Evolutionary conservation across 805 yeast genomes (phyloP).

Genomic region (Saccharomyces jurei): DNA sequence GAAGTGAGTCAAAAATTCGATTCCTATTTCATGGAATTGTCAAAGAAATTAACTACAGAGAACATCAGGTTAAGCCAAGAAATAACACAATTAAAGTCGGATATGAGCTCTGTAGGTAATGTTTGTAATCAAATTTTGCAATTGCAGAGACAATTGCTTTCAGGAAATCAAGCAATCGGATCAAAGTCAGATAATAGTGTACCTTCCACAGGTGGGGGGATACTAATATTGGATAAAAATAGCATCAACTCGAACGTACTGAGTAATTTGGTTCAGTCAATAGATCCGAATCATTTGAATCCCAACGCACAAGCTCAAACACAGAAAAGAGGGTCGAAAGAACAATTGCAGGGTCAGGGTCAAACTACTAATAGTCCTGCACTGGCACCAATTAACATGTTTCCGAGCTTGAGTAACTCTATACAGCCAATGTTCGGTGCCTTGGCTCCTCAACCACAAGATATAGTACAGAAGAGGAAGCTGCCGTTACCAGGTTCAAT

Average conservation of each 20-base stretch:
- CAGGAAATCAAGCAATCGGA: slow-evolving; percentile 1
- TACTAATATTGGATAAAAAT: slow-evolving; percentile 21
- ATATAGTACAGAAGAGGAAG: slow-evolving; percentile 2
- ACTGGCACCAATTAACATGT: slow-evolving; percentile 13
- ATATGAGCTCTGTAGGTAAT: slow-evolving; percentile 19
- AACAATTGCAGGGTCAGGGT: neutral
- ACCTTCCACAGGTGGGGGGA: slow-evolving; percentile 3
- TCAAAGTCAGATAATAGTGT: neutral
- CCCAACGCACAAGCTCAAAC: neutral
- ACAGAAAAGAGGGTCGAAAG: neutral
- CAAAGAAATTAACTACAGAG: slow-evolving; percentile 25
- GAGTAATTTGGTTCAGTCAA: slow-evolving; percentile 14
- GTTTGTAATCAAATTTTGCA: slow-evolving; percentile 25
- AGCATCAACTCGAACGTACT: slow-evolving; percentile 15
- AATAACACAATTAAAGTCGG: slow-evolving; percentile 21
- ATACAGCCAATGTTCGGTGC: neutral
- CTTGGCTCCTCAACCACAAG: neutral
- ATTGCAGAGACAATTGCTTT: slow-evolving; percentile 18
- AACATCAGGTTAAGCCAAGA: slow-evolving; percentile 27
- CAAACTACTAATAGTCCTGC: slow-evolving; percentile 12
- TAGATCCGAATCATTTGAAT: slow-evolving; percentile 4
- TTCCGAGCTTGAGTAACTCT: slow-evolving; percentile 1
- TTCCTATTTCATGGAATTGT: slow-evolving; percentile 19
- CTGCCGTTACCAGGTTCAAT: slow-evolving; percentile 6
- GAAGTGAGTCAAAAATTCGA: slow-evolving; percentile 5